Conservation (phyloP, 148 eudicot genomes). For the Fagopyrum esculentum region DNA sequence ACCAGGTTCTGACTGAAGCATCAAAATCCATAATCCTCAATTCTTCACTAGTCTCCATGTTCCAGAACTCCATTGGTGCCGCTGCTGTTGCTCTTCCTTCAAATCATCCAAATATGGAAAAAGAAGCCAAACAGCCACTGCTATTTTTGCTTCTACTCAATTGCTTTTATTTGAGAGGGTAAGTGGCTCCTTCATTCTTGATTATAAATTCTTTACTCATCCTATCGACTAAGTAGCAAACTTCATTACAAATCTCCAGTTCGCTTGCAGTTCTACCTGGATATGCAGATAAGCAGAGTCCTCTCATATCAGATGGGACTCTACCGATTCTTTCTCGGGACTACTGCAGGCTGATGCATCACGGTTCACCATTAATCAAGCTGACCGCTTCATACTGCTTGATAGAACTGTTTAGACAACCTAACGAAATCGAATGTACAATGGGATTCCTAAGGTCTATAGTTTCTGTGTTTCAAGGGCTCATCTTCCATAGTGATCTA, state of each 20-base stretch:
- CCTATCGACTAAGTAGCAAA: conserved; percentile 6
- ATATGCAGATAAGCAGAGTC: conserved; percentile 35
- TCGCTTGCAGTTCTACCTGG: conserved; percentile 57
- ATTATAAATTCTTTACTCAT: not conserved
- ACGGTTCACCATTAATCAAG: conserved; percentile 56
- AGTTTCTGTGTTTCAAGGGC: conserved; percentile 65
- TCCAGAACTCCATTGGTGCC: conserved; percentile 37
- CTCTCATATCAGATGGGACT: conserved; percentile 28
- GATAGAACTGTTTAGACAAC: conserved; percentile 47
- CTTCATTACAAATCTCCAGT: conserved; percentile 32
- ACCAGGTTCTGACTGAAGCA: conserved; percentile 47
- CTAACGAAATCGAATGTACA: conserved; percentile 26
- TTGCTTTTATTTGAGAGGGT: conserved; percentile 72
- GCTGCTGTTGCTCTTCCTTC: conserved; percentile 50
- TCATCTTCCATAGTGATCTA: conserved; percentile 40
- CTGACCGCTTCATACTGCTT: conserved; percentile 69
- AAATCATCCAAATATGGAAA: conserved; percentile 48
- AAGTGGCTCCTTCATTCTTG: conserved; percentile 11
- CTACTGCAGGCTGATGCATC: conserved; percentile 70
- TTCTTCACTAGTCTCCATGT: conserved; percentile 42
- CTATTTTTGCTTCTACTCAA: conserved; percentile 46
- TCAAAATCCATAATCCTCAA: conserved; percentile 61
- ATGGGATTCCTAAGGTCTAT: conserved; percentile 43
- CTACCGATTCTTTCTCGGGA: conserved; percentile 57
- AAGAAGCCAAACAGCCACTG: conserved; percentile 44